Evolutionary conservation across 148 eudicot genomes (phyloP).

Genomic region (Vaccinium macrocarpon): DNA sequence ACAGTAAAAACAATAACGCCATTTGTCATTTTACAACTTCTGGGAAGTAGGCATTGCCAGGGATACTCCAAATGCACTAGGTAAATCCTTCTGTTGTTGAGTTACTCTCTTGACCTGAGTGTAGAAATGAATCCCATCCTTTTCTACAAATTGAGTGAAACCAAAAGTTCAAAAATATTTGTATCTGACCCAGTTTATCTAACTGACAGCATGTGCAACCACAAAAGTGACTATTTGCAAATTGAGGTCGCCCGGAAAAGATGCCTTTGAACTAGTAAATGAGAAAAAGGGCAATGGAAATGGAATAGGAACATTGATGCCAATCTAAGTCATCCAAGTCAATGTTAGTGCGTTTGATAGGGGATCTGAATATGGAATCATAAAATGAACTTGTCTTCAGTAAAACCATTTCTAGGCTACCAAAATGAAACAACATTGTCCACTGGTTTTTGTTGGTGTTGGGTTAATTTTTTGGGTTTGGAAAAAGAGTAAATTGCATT

Average conservation of each 20-base stretch:
- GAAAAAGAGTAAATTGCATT: no score
- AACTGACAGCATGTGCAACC: neutral
- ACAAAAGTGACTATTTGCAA: slow-evolving; percentile 38
- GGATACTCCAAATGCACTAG: slow-evolving; percentile 64
- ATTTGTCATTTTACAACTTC: slow-evolving; percentile 36
- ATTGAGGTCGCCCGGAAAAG: slow-evolving; percentile 84
- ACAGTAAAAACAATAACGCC: neutral
- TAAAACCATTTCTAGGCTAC: neutral
- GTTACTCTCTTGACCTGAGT: slow-evolving; percentile 88
- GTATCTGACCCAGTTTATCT: neutral
- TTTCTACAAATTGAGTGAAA: slow-evolving; percentile 20
- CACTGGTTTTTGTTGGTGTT: no score
- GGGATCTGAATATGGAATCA: neutral
- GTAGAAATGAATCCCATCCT: slow-evolving; percentile 91
- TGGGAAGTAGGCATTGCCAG: slow-evolving; percentile 99
- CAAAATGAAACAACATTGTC: neutral
- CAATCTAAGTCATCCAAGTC: slow-evolving; percentile 47
- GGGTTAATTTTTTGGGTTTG: no score
- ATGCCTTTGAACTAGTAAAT: slow-evolving; percentile 34
- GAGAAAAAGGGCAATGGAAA: slow-evolving; percentile 94
- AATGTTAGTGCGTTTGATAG: slow-evolving; percentile 2
- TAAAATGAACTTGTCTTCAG: neutral
- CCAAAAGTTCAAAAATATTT: slow-evolving; percentile 9
- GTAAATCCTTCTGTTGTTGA: slow-evolving; percentile 94
- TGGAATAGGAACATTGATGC: slow-evolving; percentile 94